phyloP scores from a whole-genome alignment of 257 asterid species.

The Solanum appendiculatum region DNA sequence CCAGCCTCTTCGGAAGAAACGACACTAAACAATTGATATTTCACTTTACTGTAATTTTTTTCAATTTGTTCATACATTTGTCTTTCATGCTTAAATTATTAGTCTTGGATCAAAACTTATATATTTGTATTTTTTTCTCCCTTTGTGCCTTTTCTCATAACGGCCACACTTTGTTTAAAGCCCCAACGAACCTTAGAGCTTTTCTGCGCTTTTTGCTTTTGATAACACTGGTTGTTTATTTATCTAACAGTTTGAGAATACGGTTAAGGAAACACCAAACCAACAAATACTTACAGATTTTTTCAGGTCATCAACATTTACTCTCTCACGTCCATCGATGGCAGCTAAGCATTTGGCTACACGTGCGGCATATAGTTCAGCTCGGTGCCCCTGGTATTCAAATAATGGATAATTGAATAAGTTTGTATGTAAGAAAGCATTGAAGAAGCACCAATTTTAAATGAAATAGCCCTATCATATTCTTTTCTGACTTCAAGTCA shows the following conservation, averaged over 20 bases:
- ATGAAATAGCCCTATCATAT: not conserved
- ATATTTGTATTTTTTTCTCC: not conserved
- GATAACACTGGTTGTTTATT: not conserved
- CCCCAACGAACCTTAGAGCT: not conserved
- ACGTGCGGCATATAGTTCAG: constrained; percentile 93
- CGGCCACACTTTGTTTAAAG: not conserved
- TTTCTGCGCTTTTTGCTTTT: not conserved
- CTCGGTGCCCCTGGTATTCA: constrained; percentile 85
- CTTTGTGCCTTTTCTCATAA: not conserved
- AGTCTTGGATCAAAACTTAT: not conserved
- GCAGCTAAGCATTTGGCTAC: constrained; percentile 97
- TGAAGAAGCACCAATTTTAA: not conserved
- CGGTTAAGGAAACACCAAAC: not conserved
- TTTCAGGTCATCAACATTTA: constrained; percentile 85
- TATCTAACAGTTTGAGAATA: not conserved
- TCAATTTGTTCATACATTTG: not conserved
- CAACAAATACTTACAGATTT: constrained; percentile 71
- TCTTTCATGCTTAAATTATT: not conserved
- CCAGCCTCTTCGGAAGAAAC: not conserved
- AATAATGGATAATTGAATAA: not conserved
- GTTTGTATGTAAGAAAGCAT: not conserved
- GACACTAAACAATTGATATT: not conserved
- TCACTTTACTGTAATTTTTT: not conserved
- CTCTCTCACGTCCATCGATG: constrained; percentile 90
- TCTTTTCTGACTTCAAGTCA: not conserved